Evolutionary conservation across 2,329 filamentous ascomycete genomes (phyloP).

Genomic region (Waltergamsia citrina): DNA sequence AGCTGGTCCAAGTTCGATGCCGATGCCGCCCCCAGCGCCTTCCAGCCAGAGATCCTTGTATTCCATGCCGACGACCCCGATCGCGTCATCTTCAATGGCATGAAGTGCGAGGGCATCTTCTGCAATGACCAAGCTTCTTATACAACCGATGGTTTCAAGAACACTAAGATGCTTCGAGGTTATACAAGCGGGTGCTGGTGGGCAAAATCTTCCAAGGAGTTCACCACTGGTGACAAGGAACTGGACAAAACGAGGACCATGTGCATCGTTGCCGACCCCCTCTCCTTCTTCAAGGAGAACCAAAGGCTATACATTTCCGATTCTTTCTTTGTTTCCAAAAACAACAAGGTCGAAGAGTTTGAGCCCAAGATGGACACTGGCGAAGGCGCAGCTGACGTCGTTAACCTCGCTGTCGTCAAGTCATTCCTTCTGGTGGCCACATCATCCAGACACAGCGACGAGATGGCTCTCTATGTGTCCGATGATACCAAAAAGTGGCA

Average conservation of each 20-base stretch:
- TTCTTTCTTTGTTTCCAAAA: conserved; percentile 58
- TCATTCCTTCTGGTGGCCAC: conserved; percentile 80
- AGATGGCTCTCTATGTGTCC: conserved; percentile 86
- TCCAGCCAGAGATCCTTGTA: conserved; percentile 42
- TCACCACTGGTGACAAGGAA: conserved; percentile 58
- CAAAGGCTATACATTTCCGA: conserved; percentile 76
- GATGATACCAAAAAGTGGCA: conserved; percentile 82
- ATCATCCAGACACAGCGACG: conserved; percentile 68
- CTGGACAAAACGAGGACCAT: conserved; percentile 63
- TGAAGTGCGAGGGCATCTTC: conserved; percentile 54
- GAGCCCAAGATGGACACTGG: conserved; percentile 71
- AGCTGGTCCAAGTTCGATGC: conserved; percentile 70
- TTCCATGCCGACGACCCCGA: conserved; percentile 81
- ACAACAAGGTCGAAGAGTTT: conserved; percentile 45
- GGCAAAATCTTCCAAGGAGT: conserved; percentile 69
- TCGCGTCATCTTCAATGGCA: conserved; percentile 76
- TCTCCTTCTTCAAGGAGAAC: conserved; percentile 61
- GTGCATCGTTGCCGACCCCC: conserved; percentile 68
- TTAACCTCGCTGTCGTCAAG: conserved; percentile 76
- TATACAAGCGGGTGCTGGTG: conserved; percentile 74
- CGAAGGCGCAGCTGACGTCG: conserved; percentile 67
- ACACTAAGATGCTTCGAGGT: conserved; percentile 53
- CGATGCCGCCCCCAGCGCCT: conserved; percentile 44
- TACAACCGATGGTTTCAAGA: conserved; percentile 78
- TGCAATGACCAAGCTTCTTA: conserved; percentile 61